Evolutionary conservation across 108 stramenopile species (phyloP), one percentile per base, ranked within the genome.

Genomic region (Chaetoceros muelleri): DNA sequence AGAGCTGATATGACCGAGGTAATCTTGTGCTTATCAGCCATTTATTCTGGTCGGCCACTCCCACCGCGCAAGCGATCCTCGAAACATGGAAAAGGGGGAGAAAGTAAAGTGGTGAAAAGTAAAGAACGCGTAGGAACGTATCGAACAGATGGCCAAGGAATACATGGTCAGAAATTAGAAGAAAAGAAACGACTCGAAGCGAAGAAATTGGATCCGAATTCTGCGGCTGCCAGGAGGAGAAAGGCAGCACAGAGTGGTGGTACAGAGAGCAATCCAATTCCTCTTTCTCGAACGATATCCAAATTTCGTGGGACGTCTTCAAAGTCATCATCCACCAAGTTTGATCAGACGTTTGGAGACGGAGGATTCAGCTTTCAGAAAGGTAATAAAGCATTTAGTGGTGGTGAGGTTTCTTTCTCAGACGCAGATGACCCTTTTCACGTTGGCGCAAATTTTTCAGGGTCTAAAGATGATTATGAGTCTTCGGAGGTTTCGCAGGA

Each of bases 1-100:
- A 54, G 91, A 31, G 81, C 84, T 7, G 85, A 87, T 69, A 93
- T 93, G 84, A 75, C 78, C 0, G 91, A 93, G 67, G 87, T 88
- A n/a, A 88, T 93, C 58, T 62, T 84, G 56, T 85, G 84, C 50
- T 61, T 87, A 46, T 84, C 78, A 20, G 84, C 85, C 16, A 63
- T 88, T 8, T 87, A 85, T 59, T 85, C 84, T 13, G 75, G 79
- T 48, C 59, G 82, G 52, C 82, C 80, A 22, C 56, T 90, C 44
- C 88, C 88, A 2, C 73, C 79, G 19, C 69, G 88, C 26, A 85
- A 86, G 44, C 20, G 24, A 30, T 18, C 53, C 54, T 45, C 40
- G 29, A 61, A 61, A 23, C 17, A 23, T 16, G 60, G 60, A 17
- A 55, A 28, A 44, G 34, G 7, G 53, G 53, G 26, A 1, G 10